phyloP scores from a whole-genome alignment of 192 early-diverging fungal species.

The Rhizophagus clarus region DNA sequence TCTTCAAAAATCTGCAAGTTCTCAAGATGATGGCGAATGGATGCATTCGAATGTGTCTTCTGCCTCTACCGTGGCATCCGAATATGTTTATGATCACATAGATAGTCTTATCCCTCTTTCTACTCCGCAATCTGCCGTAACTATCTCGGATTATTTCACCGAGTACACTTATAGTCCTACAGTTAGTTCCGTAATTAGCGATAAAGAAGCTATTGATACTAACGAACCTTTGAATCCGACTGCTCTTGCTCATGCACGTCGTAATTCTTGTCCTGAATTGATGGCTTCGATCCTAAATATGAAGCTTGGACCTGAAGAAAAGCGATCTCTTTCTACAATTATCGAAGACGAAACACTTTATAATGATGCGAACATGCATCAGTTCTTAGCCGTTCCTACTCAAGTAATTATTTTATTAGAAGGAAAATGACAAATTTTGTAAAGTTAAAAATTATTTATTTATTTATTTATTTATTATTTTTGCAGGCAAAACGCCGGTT shows the following conservation, averaged over 20 bases:
- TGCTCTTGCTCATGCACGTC: background rate
- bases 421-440: no score
- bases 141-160: slow-evolving; percentile 28
- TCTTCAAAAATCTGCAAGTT: background rate
- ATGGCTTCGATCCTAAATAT: slow-evolving; percentile 23
- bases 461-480: no score
- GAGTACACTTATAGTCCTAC: slow-evolving; percentile 25
- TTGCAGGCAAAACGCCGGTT: slow-evolving; percentile 15
- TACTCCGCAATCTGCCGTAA: slow-evolving; percentile 22
- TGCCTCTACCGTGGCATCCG: slow-evolving; percentile 5
- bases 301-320: slow-evolving; percentile 11
- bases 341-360: slow-evolving; percentile 27
- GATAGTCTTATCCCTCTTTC: slow-evolving; percentile 17
- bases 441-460: no score
- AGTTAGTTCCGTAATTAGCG: slow-evolving; percentile 31
- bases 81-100: slow-evolving; percentile 19
- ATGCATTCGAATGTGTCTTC: slow-evolving; percentile 15
- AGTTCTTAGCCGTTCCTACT: slow-evolving; percentile 23
- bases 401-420: background rate
- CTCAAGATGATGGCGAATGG: slow-evolving; percentile 11
- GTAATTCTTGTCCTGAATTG: slow-evolving; percentile 32
- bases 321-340: slow-evolving; percentile 22
- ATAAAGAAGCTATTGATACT: background rate
- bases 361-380: slow-evolving; percentile 25
- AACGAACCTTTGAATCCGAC: slow-evolving; percentile 9